Conservation (phyloP, 768 basidiomycete species). For the Rubroboletus pulcherrimus region DNA sequence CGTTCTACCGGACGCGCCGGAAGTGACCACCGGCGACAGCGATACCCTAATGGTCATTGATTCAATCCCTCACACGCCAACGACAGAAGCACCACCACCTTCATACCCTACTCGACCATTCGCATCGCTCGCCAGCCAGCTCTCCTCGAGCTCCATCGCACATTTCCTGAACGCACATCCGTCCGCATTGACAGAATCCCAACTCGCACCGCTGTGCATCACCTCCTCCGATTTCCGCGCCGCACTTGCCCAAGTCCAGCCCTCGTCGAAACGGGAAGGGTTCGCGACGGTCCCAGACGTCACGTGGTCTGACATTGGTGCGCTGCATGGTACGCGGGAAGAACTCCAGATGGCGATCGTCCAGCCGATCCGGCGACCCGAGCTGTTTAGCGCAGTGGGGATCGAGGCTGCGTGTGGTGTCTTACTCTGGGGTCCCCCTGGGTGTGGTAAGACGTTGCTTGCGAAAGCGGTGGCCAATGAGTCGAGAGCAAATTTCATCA, state of each 20-base stretch:
- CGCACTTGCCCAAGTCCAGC: conserved; percentile 88
- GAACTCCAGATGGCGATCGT: conserved; percentile 98
- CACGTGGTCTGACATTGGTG: conserved; percentile 93
- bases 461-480: conserved; percentile 99
- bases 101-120: conserved; percentile 30
- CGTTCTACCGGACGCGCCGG: conserved; percentile 43
- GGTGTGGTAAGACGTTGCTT: conserved; percentile 96
- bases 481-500: conserved; percentile 93
- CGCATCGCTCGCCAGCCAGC: conserved; percentile 36
- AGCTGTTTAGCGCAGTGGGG: conserved; percentile 83
- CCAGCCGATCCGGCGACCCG: conserved; percentile 87
- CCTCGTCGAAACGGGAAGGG: conserved; percentile 95
- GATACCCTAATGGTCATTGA: conserved; percentile 40
- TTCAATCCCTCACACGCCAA: conserved; percentile 13
- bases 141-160: conserved; percentile 69
- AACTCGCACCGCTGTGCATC: conserved; percentile 80
- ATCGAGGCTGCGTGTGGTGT: conserved; percentile 93
- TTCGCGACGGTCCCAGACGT: conserved; percentile 97
- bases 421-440: conserved; percentile 97
- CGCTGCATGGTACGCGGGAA: conserved; percentile 79
- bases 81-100: conserved; percentile 14
- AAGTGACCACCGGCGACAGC: conserved; percentile 12
- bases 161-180: conserved; percentile 89
- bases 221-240: conserved; percentile 73
- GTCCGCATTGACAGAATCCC: conserved; percentile 65